Conservation (phyloP, 1,284 basidiomycete species). For the Porogramme epimiltina region DNA sequence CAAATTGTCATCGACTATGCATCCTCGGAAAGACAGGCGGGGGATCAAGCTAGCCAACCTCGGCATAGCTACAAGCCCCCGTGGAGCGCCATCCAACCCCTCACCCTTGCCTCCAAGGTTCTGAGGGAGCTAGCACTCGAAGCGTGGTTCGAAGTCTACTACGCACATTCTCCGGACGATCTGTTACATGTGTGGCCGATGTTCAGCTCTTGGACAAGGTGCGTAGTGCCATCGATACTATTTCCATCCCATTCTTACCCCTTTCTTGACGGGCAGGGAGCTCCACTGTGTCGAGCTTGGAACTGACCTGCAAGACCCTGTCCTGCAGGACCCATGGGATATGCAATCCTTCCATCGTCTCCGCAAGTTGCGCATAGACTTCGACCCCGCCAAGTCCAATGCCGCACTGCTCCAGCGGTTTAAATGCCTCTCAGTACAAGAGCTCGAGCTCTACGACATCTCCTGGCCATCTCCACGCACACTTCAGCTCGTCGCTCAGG, state of each 20-base stretch:
- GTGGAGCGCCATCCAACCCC: slow-evolving; percentile 15
- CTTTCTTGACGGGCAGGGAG: slow-evolving; percentile 3
- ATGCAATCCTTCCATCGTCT: slow-evolving; percentile 16
- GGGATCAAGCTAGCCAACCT: background rate
- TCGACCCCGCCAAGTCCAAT: slow-evolving; percentile 17
- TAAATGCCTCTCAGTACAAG: slow-evolving; percentile 14
- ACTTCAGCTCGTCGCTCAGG: slow-evolving; percentile 11
- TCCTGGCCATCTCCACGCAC: slow-evolving; percentile 21
- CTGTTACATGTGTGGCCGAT: slow-evolving; percentile 18
- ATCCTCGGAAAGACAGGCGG: background rate
- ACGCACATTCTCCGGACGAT: slow-evolving; percentile 11
- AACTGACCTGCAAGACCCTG: slow-evolving; percentile 5
- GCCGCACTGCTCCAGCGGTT: slow-evolving; percentile 20
- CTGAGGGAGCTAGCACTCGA: slow-evolving; percentile 18
- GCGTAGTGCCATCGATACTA: background rate
- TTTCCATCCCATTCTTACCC: background rate
- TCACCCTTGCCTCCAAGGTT: slow-evolving; percentile 12
- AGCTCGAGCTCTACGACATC: slow-evolving; percentile 21
- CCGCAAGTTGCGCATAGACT: slow-evolving; percentile 21
- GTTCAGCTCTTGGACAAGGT: slow-evolving; percentile 19
- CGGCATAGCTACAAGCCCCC: slow-evolving; percentile 14
- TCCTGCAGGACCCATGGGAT: slow-evolving; percentile 15
- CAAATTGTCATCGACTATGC: slow-evolving; percentile 11
- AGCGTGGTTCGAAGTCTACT: slow-evolving; percentile 23
- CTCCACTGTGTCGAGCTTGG: slow-evolving; percentile 19